Evolutionary conservation across 2,329 filamentous ascomycete genomes (phyloP).

Genomic region (Cadophora gregata): DNA sequence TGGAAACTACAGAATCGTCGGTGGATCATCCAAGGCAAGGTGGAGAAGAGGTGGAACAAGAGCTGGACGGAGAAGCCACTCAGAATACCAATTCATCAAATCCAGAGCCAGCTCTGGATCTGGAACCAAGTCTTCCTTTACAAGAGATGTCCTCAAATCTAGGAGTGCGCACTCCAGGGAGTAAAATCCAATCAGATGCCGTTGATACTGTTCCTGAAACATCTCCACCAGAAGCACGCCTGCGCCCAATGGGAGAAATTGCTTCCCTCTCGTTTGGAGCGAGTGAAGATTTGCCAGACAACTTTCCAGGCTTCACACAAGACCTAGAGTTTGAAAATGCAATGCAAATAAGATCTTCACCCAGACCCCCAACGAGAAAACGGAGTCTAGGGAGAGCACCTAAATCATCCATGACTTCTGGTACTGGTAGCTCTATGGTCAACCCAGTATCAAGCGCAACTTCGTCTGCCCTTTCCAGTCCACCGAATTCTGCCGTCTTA

Average conservation of each 20-base stretch:
- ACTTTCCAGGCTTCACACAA: conserved; percentile 40
- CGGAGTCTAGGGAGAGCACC: not conserved
- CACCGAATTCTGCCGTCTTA: not conserved
- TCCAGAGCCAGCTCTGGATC: not conserved
- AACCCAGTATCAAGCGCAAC: not conserved
- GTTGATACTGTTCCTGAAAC: conserved; percentile 42
- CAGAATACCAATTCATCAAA: conserved; percentile 7
- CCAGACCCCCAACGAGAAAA: conserved; percentile 1
- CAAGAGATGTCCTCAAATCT: conserved; percentile 31
- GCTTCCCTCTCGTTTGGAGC: conserved; percentile 36
- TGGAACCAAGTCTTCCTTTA: conserved; percentile 26
- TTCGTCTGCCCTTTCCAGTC: conserved; percentile 7
- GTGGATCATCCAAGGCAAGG: not conserved
- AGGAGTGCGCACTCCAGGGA: conserved; percentile 18
- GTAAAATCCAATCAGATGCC: conserved; percentile 26
- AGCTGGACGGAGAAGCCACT: not conserved
- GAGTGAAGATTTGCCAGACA: conserved; percentile 26
- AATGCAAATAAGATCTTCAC: conserved; percentile 24
- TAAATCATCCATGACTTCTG: not conserved
- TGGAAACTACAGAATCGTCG: not conserved
- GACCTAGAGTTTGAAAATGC: conserved; percentile 37
- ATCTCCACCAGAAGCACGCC: conserved; percentile 36
- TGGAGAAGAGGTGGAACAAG: conserved; percentile 5
- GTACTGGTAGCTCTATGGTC: not conserved
- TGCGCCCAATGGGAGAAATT: conserved; percentile 40